These are phyloP conservation scores for Friedmanniomyces simplex DNA, from an alignment of 495 filamentous ascomycete species.

Conservation along the genomic window DNA sequence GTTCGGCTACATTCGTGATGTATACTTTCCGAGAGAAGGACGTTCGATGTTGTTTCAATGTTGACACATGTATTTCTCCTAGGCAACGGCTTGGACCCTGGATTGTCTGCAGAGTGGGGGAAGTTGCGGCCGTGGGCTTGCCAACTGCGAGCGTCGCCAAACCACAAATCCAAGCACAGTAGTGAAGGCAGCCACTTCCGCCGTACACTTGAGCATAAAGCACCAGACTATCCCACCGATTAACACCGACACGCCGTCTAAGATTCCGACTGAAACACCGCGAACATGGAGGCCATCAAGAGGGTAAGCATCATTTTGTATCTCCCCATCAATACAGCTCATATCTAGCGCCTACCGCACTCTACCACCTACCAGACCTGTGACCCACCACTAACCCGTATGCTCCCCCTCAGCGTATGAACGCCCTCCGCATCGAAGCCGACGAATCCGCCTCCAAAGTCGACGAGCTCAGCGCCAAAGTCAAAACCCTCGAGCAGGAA, in stretches of 20 bases:
- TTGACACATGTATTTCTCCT: slow-evolving; percentile 9
- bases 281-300: slow-evolving; percentile 63
- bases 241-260: neutral
- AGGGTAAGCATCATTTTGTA: slow-evolving; percentile 46
- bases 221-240: neutral
- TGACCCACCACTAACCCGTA: too few relatives aligned
- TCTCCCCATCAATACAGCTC: neutral
- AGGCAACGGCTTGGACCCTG: neutral
- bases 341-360: neutral
- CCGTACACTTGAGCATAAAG: neutral
- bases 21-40: too few relatives aligned
- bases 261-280: neutral
- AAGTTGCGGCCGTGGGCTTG: neutral
- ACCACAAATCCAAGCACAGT: neutral
- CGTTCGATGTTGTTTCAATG: neutral
- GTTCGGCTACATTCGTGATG: neutral
- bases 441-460: slow-evolving; percentile 67
- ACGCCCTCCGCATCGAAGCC: slow-evolving; percentile 80
- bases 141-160: neutral
- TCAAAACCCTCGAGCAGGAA: slow-evolving; percentile 89
- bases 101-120: too few relatives aligned
- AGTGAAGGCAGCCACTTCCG: neutral
- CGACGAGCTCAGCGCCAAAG: slow-evolving; percentile 74
- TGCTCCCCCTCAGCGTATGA: slow-evolving; percentile 62
- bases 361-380: too few relatives aligned